Evolutionary conservation across 2,329 filamentous ascomycete genomes (phyloP), one percentile per base, ranked within the genome.

Genomic region (Colletotrichum phormii): DNA sequence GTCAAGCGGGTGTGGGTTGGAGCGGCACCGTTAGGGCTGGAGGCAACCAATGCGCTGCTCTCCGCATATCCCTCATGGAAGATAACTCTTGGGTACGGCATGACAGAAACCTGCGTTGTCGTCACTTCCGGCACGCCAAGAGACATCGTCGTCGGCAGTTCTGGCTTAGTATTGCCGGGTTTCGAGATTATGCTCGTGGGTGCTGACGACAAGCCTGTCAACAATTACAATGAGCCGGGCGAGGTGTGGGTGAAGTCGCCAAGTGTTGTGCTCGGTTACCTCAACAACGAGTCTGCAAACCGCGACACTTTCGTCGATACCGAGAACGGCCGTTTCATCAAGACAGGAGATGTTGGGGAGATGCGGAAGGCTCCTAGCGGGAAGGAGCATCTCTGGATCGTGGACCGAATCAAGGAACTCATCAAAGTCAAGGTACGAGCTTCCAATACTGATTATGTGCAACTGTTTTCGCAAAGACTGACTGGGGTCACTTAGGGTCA

Each of bases 331-430:
- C 83, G 90, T 74, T 96, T 94, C 90, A 90, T 97, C 87, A 89
- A 89, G 51, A 98, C 95, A 0, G 95, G 95, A 5, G 94, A 97
- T 77, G 93, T 95, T 78, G 93, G 91, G 0, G 85, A 95, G 2
- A 84, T 95, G 26, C 86, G 87, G 2, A 86, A 88, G 77, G 84
- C 88, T 13, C 88, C 89, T 0, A 84, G 85, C 2, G 93, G 93
- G 1, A 84, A 91, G 75, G 94, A 98, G 81, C 95, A 98, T 78
- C 80, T 98, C 60, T 92, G 94, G 79, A 92, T 98, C 71, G 93
- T 95, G 1, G 95, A 98, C 80, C 90, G 95, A 15, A 82, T 87
- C 74, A 88, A 90, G 77, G 90, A 95, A 78, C 84, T 94, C 64
- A 94, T 94, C 82, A 94, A 94, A 80, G 92, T 94, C 78, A 94